Evolutionary conservation across 2,329 filamentous ascomycete genomes (phyloP).

Genomic region (Epichloe typhina): DNA sequence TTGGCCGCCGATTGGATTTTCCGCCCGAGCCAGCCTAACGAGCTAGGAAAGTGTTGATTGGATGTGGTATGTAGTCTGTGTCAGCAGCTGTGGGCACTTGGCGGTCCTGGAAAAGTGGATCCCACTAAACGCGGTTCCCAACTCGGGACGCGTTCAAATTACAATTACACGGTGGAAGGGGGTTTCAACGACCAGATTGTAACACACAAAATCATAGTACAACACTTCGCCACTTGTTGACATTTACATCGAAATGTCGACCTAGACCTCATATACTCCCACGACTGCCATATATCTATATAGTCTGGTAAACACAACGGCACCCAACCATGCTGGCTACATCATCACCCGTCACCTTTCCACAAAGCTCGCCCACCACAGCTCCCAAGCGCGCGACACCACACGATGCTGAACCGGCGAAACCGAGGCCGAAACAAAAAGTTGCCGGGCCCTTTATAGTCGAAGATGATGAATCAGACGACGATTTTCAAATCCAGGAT

Average conservation of each 20-base stretch:
- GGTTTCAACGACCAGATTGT: neutral
- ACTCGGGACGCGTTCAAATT: slow-evolving; percentile 5
- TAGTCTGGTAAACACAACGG: neutral
- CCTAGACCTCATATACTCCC: neutral
- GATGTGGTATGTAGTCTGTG: neutral
- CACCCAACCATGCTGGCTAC: slow-evolving; percentile 37
- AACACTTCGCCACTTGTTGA: no score
- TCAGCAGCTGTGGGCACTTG: slow-evolving; percentile 10
- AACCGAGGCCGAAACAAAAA: slow-evolving; percentile 23
- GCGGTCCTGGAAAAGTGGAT: slow-evolving; percentile 7
- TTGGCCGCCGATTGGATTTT: slow-evolving; percentile 13
- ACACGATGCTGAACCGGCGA: slow-evolving; percentile 21
- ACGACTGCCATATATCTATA: neutral
- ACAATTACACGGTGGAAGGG: neutral
- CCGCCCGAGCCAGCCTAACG: slow-evolving; percentile 6
- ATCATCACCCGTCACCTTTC: slow-evolving; percentile 46
- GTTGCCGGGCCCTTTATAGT: slow-evolving; percentile 25
- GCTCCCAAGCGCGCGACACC: slow-evolving; percentile 23
- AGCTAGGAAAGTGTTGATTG: neutral
- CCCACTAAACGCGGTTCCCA: slow-evolving; percentile 16
- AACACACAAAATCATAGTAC: neutral
- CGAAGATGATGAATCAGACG: slow-evolving; percentile 24
- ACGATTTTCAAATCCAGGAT: slow-evolving; percentile 9
- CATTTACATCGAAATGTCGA: neutral
- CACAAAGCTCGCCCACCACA: slow-evolving; percentile 32